phyloP scores from a whole-genome alignment of 2,329 filamentous ascomycete species.

The Akanthomyces dipterigenus region DNA sequence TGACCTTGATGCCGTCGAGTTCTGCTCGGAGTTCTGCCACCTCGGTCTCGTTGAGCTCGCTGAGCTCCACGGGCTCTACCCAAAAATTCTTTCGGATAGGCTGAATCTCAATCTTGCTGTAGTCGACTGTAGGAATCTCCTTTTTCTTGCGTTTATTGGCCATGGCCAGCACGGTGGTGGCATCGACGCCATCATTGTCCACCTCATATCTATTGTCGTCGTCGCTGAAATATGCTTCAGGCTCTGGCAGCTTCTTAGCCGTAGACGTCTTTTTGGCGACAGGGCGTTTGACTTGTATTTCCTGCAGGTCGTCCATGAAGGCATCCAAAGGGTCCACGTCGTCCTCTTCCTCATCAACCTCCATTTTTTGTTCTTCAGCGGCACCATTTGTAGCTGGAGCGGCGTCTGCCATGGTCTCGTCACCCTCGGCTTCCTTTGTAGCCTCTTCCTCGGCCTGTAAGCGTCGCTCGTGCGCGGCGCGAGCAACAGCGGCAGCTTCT shows the following conservation, averaged over 20 bases:
- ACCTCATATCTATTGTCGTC: constrained; percentile 59
- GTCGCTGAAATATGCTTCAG: constrained; percentile 83
- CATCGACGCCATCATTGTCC: constrained; percentile 35
- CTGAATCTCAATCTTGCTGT: constrained; percentile 77
- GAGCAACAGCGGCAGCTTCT: constrained; percentile 76
- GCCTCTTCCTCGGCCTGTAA: constrained; percentile 45
- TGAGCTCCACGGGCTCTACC: constrained; percentile 78
- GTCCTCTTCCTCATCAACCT: constrained; percentile 52
- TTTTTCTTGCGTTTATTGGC: constrained; percentile 78
- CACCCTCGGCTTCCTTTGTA: constrained; percentile 26
- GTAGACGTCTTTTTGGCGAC: constrained; percentile 17
- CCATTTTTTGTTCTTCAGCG: constrained; percentile 41
- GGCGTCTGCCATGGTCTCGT: constrained; percentile 26
- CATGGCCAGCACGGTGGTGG: constrained; percentile 45
- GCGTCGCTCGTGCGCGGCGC: constrained; percentile 78
- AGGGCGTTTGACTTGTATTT: constrained; percentile 44
- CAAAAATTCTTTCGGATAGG: constrained; percentile 93
- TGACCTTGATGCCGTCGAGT: constrained; percentile 91
- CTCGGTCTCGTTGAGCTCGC: constrained; percentile 77
- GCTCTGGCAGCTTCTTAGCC: constrained; percentile 55
- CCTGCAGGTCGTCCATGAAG: constrained; percentile 75
- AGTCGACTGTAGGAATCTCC: constrained; percentile 83
- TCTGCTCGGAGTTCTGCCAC: constrained; percentile 75
- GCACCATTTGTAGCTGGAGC: constrained; percentile 15
- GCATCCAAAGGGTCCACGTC: constrained; percentile 88